Conservation (phyloP, 352 stramenopile species). For the Elongisporangium senticosum region DNA sequence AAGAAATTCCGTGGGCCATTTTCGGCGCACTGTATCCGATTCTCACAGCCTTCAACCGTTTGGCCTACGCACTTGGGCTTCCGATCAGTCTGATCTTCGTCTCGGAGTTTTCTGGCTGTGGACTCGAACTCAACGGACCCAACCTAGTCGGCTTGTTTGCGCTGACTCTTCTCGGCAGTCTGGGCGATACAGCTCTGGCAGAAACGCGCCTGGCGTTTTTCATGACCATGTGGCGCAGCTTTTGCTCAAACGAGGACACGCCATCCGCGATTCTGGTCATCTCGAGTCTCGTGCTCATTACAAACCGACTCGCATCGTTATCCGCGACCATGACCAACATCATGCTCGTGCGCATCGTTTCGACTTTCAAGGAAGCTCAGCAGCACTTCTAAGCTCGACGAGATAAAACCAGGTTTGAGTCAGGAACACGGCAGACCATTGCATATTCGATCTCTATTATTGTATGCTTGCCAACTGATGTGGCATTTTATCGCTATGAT, state of each 20-base stretch:
- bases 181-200: constrained; percentile 45
- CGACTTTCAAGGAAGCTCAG: constrained; percentile 28
- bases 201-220: constrained; percentile 43
- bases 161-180: constrained; percentile 32
- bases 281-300: constrained; percentile 30
- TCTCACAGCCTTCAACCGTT: constrained; percentile 45
- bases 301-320: constrained; percentile 37
- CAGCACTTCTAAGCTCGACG: constrained; percentile 13
- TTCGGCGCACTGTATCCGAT: constrained; percentile 60
- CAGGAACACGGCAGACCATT: not conserved
- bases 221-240: constrained; percentile 40
- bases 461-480: not conserved
- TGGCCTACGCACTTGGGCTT: constrained; percentile 33
- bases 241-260: constrained; percentile 41
- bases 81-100: constrained; percentile 49
- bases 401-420: not conserved
- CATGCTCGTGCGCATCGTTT: constrained; percentile 54
- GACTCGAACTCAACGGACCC: constrained; percentile 15
- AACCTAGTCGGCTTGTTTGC: constrained; percentile 40
- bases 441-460: not conserved
- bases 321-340: constrained; percentile 49
- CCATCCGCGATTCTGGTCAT: constrained; percentile 40
- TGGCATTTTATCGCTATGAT: not conserved
- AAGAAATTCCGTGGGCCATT: constrained; percentile 40
- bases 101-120: constrained; percentile 44